Percentiles rank a stretch among this genome's conserved stretches.
phyloP scores from a whole-genome alignment of 164 flowering plant species.

The Aristolochia californica region DNA sequence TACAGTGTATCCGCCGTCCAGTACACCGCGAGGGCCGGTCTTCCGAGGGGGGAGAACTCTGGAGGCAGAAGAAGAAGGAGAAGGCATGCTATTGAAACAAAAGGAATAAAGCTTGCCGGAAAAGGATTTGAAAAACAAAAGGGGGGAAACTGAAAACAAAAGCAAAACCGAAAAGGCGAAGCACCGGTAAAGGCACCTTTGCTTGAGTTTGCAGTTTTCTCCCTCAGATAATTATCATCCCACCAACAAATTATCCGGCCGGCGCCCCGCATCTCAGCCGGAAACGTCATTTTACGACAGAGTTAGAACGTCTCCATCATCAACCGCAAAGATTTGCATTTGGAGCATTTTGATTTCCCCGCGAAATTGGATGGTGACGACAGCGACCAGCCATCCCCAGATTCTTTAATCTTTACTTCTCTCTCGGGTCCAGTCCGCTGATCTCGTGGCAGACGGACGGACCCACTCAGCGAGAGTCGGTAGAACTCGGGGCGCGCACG shows the following conservation, averaged over 20 bases:
- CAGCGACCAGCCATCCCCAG: too few relatives aligned
- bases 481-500: too few relatives aligned
- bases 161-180: constrained; percentile 10
- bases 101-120: constrained; percentile 1
- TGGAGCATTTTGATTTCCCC: too few relatives aligned
- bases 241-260: constrained; percentile 1
- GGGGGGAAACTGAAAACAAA: constrained; percentile 16
- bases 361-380: too few relatives aligned
- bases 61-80: constrained; percentile 1
- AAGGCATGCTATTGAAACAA: not conserved
- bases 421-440: too few relatives aligned
- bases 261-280: not conserved
- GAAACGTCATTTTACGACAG: constrained; percentile 4
- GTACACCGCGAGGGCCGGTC: not conserved
- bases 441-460: too few relatives aligned
- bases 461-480: too few relatives aligned
- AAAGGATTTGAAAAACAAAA: constrained; percentile 4
- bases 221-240: not conserved
- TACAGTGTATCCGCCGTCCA: not conserved
- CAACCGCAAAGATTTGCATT: not conserved
- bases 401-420: too few relatives aligned
- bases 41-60: not conserved
- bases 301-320: constrained; percentile 4
- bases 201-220: constrained; percentile 32
- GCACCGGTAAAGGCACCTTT: constrained; percentile 10